These are phyloP conservation scores for Fusarium tupiense DNA, from an alignment of 2,329 filamentous ascomycete species.

Conservation along the genomic window DNA sequence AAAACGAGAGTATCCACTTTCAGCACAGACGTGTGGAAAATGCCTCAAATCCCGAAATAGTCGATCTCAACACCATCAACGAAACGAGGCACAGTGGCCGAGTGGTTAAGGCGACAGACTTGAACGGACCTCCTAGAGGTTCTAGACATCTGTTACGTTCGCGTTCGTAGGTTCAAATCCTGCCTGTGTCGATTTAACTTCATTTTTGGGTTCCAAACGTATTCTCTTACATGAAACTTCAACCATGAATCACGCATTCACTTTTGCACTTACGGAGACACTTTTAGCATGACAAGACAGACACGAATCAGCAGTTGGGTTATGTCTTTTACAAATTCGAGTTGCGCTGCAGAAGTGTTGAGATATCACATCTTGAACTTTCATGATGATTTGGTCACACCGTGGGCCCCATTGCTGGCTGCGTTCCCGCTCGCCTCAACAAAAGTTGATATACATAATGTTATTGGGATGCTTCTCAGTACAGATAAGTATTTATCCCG, in stretches of 20 bases:
- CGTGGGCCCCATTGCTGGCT: neutral
- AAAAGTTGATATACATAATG: neutral
- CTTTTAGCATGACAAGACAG: neutral
- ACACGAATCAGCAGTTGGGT: neutral
- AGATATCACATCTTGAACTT: neutral
- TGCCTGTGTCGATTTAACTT: neutral
- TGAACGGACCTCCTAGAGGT: neutral
- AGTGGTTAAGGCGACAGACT: slow-evolving; percentile 22
- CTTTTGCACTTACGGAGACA: neutral
- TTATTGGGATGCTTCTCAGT: neutral
- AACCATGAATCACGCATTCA: neutral
- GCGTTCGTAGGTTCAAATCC: slow-evolving; percentile 16
- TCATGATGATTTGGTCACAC: neutral
- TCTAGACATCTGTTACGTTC: slow-evolving; percentile 7
- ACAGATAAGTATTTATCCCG: neutral
- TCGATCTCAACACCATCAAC: accelerated
- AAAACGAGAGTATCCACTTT: neutral
- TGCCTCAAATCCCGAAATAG: accelerated
- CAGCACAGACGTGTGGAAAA: neutral
- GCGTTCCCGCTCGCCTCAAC: neutral
- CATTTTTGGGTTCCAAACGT: neutral
- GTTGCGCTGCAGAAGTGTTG: neutral
- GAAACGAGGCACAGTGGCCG: neutral
- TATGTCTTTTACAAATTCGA: neutral
- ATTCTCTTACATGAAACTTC: neutral